A percentile compares a stretch with the other conserved stretches of the same genome.
Evolutionary conservation across 768 basidiomycete species (phyloP).

Genomic region (Kwoniella bestiolae): DNA sequence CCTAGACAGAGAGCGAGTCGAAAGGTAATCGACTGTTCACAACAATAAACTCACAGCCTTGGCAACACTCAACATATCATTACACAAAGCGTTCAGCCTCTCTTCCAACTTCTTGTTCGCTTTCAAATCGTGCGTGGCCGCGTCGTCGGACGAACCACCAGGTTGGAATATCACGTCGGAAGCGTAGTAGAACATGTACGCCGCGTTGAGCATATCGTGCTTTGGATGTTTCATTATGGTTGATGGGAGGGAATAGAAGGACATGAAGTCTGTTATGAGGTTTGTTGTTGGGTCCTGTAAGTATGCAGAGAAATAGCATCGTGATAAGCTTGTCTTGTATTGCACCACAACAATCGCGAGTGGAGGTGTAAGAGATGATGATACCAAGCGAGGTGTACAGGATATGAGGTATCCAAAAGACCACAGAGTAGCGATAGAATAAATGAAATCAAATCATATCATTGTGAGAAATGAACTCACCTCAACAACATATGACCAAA

Average conservation of each 20-base stretch:
- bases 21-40: too few species aligned
- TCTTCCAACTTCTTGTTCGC: conserved; percentile 69
- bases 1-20: too few species aligned
- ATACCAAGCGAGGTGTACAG: too few species aligned
- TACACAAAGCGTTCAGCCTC: conserved; percentile 72
- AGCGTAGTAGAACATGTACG: conserved; percentile 95
- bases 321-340: too few species aligned
- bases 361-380: too few species aligned
- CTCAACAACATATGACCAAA: conserved; percentile 96
- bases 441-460: neutral
- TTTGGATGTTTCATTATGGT: conserved; percentile 81
- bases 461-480: conserved; percentile 59
- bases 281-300: conserved; percentile 76
- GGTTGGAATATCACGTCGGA: conserved; percentile 70
- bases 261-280: conserved; percentile 91
- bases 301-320: neutral
- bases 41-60: conserved; percentile 64
- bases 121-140: conserved; percentile 60
- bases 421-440: too few species aligned
- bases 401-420: too few species aligned
- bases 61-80: conserved; percentile 80
- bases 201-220: conserved; percentile 78
- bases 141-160: conserved; percentile 58
- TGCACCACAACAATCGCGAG: too few species aligned
- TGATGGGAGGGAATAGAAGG: conserved; percentile 95